Evolutionary conservation across 2,329 filamentous ascomycete species (phyloP), one percentile per base, ranked within the genome.

Genomic region (Colletotrichum orchidophilum): DNA sequence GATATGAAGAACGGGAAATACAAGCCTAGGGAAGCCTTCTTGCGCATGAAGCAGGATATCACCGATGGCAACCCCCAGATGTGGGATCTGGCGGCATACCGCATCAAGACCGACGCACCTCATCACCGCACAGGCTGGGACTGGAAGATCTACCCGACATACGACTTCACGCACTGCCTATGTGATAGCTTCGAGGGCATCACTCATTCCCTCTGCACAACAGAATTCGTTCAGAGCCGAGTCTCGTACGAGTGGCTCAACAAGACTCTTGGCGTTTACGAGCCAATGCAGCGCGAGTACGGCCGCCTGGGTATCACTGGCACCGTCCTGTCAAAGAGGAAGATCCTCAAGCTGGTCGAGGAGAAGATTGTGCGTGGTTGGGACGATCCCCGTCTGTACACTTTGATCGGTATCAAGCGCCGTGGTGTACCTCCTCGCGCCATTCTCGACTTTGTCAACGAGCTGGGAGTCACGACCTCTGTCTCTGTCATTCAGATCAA

Each of bases 61-160:
- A 89, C 90, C 61, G 92, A 92, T 76, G 92, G 92, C 33, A 98
- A 98, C 80, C 95, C 95, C 7, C 94, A 97, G 82, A 95, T 97
- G 93, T 98, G 96, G 96, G 96, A 98, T 85, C 83, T 97, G 64
- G 93, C 94, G 2, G 96, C 96, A 18, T 98, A 97, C 82, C 91
- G 96, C 72, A 92, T 98, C 66, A 89, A 92, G 77, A 91, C 93
- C 52, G 83, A 89, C 69, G 86, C 86, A 72, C 87, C 91, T 53
- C 94, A 97, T 79, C 91, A 94, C 81, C 89, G 94, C 42, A 97
- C 95, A 0, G 94, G 93, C 33, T 85, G 89, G 74, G 91, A 92
- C 78, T 98, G 95, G 95, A 92, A 91, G 81, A 97, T 98, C 73
- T 98, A 97, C 80, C 96, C 96, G 0, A 97, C 96, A 11, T 74